A percentile compares a stretch with the other conserved stretches of the same genome.
Conservation (phyloP, 2,329 filamentous ascomycete species). For the Arthrocladium fulminans region DNA sequence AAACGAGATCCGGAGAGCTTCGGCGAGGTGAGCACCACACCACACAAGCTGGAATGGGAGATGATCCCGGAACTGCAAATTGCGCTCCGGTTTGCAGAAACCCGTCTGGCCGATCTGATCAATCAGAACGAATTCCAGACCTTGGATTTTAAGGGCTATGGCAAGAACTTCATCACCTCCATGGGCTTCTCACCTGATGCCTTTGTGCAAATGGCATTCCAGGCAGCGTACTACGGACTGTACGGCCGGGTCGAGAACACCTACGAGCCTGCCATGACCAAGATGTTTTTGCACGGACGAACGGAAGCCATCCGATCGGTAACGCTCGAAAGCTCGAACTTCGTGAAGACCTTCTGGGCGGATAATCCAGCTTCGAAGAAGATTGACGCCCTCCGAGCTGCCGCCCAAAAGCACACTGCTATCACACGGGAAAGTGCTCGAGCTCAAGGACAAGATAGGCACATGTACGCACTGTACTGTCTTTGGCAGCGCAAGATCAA, state of each 20-base stretch:
- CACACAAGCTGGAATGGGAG: constrained; percentile 95
- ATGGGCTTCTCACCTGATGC: constrained; percentile 97
- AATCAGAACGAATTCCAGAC: constrained; percentile 94
- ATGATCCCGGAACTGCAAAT: constrained; percentile 88
- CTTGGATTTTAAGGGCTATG: constrained; percentile 78
- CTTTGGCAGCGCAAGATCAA: constrained; percentile 89
- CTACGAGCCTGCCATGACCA: constrained; percentile 98
- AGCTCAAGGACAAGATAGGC: constrained; percentile 81
- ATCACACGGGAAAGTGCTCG: constrained; percentile 80
- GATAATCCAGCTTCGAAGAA: constrained; percentile 77
- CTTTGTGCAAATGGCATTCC: constrained; percentile 98
- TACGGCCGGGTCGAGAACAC: constrained; percentile 91
- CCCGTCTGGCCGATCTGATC: constrained; percentile 83
- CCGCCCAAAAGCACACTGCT: constrained; percentile 71
- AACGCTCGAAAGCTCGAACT: constrained; percentile 64
- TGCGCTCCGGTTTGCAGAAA: constrained; percentile 90
- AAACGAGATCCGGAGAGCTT: constrained; percentile 88
- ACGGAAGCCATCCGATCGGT: constrained; percentile 90
- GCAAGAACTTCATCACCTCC: constrained; percentile 94
- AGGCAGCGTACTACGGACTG: constrained; percentile 93
- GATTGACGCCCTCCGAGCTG: constrained; percentile 73
- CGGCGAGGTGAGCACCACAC: constrained; percentile 84
- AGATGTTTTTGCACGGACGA: constrained; percentile 81
- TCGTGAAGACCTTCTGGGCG: constrained; percentile 89
- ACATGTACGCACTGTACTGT: constrained; percentile 87